Conservation (phyloP, 225 moss, liverwort and hornwort genomes). For the Pseudoscleropodium purum region DNA sequence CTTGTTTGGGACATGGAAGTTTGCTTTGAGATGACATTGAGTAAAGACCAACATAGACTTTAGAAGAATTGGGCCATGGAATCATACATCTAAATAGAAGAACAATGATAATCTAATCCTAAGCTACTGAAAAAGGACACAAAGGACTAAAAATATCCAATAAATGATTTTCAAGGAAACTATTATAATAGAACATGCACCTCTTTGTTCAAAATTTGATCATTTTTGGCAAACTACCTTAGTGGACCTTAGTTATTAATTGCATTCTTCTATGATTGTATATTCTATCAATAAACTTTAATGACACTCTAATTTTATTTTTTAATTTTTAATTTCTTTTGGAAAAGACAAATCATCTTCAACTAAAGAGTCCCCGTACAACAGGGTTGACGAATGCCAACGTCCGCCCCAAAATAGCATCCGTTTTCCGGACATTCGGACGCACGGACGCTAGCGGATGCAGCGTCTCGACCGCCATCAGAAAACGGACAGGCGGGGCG, state of each 20-base stretch:
- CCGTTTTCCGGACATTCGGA: too few species aligned
- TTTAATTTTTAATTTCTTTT: background rate
- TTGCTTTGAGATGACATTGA: background rate
- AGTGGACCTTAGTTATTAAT: background rate
- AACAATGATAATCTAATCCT: background rate
- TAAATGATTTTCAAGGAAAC: background rate
- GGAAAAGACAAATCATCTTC: background rate
- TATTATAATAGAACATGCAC: background rate
- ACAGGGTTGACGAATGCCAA: too few species aligned
- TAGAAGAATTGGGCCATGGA: background rate
- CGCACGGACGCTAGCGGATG: too few species aligned
- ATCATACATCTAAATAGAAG: background rate
- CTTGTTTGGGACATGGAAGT: rapidly evolving
- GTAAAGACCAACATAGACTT: background rate
- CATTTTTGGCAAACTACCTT: background rate
- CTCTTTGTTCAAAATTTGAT: background rate
- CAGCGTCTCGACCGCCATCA: too few species aligned
- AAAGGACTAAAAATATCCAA: background rate
- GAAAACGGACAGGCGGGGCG: too few species aligned
- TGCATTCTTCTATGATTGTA: rapidly evolving
- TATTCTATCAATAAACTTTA: too few species aligned
- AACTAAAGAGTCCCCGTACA: background rate
- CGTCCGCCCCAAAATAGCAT: too few species aligned
- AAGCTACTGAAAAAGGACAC: rapidly evolving
- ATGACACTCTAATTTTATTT: background rate